Evolutionary conservation across 2,329 filamentous ascomycete genomes (phyloP), one percentile per base, ranked within the genome.

Genomic region (Aschersonia sp.): DNA sequence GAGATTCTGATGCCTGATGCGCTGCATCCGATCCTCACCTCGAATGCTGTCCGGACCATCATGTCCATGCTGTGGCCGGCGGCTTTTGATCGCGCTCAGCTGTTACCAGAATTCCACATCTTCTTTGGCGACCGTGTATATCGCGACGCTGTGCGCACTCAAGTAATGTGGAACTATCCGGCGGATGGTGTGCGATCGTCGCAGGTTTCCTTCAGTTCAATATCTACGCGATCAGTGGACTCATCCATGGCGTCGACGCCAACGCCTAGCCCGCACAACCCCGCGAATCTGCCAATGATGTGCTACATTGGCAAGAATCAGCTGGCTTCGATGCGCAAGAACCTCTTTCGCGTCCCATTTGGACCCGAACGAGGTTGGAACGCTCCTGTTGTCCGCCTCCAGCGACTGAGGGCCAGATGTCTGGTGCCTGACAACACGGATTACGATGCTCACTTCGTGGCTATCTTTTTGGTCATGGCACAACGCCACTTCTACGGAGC

Each of bases 381-480:
- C 51, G 58, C 57, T 4, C 69, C 74, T 0, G 72, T 79, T 5
- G 55, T 62, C 43, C 63, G 66, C 5, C 60, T 79, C 8, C 71
- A 75, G 48, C 56, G 61, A 35, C 56, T 73, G 11, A 68, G 73
- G 1, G 65, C 68, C 5, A 73, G 69, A 55, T 60, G 62, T 44
- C 60, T 78, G 4, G 49, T 70, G 4, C 76, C 76, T 0, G 56
- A 60, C 3, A 66, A 78, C 45, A 51, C 58, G 2, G 68, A 78
- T 45, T 69, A 74, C 44, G 76, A 80, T 54, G 63, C 71, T 0
- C 70, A 75, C 49, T 63, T 78, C 37, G 62, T 75, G 5, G 73
- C 68, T 22, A 65, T 71, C 42, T 70, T 79, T 49, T 54, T 80
- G 10, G 70, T 72, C 44, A 74, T 79, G 70, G 76, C 76, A 6